Conservation (phyloP, 805 yeast genomes). For the Wickerhamiella siamensis region DNA sequence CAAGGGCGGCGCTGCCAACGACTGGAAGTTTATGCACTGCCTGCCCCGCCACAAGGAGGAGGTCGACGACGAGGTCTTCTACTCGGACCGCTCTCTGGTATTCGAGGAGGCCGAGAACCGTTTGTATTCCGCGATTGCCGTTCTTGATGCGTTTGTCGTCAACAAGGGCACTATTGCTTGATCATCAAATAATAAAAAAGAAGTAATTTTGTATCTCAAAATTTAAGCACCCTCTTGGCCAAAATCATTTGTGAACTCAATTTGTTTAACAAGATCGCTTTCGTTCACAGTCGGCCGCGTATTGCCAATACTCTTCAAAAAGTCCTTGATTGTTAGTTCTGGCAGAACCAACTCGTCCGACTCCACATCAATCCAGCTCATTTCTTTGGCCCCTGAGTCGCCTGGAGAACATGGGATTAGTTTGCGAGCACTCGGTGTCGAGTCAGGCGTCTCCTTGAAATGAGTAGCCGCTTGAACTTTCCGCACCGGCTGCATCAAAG, state of each 20-base stretch:
- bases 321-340: slow-evolving; percentile 75
- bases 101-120: slow-evolving; percentile 95
- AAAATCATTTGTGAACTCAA: slow-evolving; percentile 81
- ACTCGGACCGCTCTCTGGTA: slow-evolving; percentile 68
- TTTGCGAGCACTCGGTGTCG: slow-evolving; percentile 26
- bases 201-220: too few species aligned
- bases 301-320: slow-evolving; percentile 77
- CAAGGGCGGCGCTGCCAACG: slow-evolving; percentile 40
- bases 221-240: slow-evolving; percentile 87
- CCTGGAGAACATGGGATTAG: slow-evolving; percentile 96
- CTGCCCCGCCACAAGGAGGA: slow-evolving; percentile 92
- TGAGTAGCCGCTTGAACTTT: slow-evolving; percentile 94
- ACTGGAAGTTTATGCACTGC: slow-evolving; percentile 95
- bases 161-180: slow-evolving; percentile 43
- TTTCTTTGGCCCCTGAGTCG: slow-evolving; percentile 69
- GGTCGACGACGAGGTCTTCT: slow-evolving; percentile 86
- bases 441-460: slow-evolving; percentile 44
- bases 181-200: too few species aligned
- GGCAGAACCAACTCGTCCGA: slow-evolving; percentile 88
- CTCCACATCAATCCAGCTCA: slow-evolving; percentile 86
- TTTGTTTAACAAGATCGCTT: slow-evolving; percentile 66
- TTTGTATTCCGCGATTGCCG: slow-evolving; percentile 91
- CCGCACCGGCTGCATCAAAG: slow-evolving; percentile 94
- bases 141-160: slow-evolving; percentile 73
- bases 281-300: slow-evolving; percentile 92